A percentile compares a stretch with the other conserved stretches of the same genome.
These are phyloP conservation scores for Stachybotrys chlorohalonatus DNA, from an alignment of 2,329 filamentous ascomycete species.

Conservation along the genomic window DNA sequence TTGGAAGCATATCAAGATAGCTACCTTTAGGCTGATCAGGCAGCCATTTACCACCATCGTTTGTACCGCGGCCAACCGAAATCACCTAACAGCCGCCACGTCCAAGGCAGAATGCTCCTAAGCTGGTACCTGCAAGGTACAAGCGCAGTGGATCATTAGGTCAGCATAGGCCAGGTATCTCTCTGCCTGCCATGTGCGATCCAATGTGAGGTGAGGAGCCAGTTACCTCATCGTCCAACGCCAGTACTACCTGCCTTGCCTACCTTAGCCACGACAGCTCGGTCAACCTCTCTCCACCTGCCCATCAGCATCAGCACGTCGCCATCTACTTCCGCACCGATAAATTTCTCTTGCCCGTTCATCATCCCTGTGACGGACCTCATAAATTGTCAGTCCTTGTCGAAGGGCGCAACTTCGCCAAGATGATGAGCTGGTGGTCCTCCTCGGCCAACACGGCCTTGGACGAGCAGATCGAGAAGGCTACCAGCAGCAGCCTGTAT, in stretches of 20 bases:
- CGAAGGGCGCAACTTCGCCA: conserved; percentile 8
- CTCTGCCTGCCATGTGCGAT: too few relatives aligned
- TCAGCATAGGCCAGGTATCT: background rate
- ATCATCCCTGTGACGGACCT: background rate
- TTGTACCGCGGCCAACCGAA: too few relatives aligned
- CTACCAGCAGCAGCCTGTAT: conserved; percentile 88
- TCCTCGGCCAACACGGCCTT: conserved; percentile 81
- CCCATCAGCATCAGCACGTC: background rate
- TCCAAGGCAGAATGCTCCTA: too few relatives aligned
- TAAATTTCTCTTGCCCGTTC: background rate
- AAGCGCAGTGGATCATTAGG: too few relatives aligned
- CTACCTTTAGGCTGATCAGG: too few relatives aligned
- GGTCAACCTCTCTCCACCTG: background rate
- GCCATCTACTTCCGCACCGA: background rate
- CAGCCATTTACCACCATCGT: too few relatives aligned
- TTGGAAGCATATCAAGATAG: background rate
- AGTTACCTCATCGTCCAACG: background rate
- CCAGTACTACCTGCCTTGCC: background rate
- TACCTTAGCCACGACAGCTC: background rate
- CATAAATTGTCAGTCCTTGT: background rate
- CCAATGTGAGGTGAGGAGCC: too few relatives aligned
- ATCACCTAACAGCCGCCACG: too few relatives aligned
- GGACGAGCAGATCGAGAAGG: conserved; percentile 94
- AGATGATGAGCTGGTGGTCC: conserved; percentile 93
- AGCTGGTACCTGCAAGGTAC: too few relatives aligned